Evolutionary conservation across 257 asterid genomes (phyloP).

Genomic region (Solanum sejunctum): DNA sequence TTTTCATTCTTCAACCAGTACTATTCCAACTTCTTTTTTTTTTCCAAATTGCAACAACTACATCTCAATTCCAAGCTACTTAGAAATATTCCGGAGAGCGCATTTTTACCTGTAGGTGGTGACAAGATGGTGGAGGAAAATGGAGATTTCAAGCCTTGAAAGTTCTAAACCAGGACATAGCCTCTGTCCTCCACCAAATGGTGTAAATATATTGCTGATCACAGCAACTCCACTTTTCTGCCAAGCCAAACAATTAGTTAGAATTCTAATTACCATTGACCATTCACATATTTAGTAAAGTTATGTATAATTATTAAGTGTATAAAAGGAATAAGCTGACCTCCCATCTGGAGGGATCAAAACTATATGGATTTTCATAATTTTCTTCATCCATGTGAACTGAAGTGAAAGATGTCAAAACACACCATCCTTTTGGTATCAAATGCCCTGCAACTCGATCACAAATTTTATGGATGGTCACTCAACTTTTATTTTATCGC

Average conservation of each 20-base stretch:
- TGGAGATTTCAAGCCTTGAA: constrained; percentile 77
- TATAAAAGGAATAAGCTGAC: constrained; percentile 11
- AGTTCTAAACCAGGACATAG: constrained; percentile 92
- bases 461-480: neutral
- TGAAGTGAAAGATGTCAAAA: constrained; percentile 72
- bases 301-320: neutral
- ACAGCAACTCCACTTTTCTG: constrained; percentile 38
- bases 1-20: no score
- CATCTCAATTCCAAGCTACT: neutral
- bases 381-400: constrained; percentile 77
- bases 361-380: constrained; percentile 66
- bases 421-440: constrained; percentile 94
- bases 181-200: constrained; percentile 98
- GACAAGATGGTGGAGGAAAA: constrained; percentile 79
- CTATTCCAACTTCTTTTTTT: neutral
- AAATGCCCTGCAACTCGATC: constrained; percentile 40
- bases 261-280: neutral
- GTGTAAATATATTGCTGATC: constrained; percentile 58
- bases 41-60: neutral
- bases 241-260: neutral
- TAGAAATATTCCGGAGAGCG: neutral
- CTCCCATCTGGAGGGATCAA: constrained; percentile 97
- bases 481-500: neutral
- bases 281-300: neutral
- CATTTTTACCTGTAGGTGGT: constrained; percentile 57